Evolutionary conservation across 108 stramenopile species (phyloP), one percentile per base, ranked within the genome.

Genomic region (Stephanodiscus minutulus): DNA sequence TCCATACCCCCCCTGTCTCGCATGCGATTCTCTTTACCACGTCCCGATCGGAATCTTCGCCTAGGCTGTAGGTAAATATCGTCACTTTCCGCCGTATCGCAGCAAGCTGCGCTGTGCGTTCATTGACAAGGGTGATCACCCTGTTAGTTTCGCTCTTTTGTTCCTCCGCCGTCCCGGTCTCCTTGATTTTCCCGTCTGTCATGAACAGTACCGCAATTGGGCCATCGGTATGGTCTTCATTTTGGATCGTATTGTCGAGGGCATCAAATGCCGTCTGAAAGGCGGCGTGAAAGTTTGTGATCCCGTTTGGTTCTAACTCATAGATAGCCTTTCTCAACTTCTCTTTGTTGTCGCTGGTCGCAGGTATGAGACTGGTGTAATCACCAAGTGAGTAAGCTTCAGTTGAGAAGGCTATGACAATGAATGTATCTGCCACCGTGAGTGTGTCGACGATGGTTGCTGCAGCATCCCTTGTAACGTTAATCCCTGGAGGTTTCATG

Each of bases 51-150:
- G 82, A 76, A 21, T 76, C 15, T 15, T 58, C 18, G 7, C 81
- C 82, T 18, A 87, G 53, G 47, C 70, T 72, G 68, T 73, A 87
- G 17, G 83, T 85, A 56, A 87, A 85, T 17, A 87, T 52, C 5
- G 75, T 75, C 3, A 31, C 20, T 24, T 68, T 66, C 24, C 77
- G 25, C 21, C 63, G 36, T 12, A 48, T 53, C n/a, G 39, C 37
- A 46, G 72, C 63, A 58, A 68, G 47, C 15, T 43, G 5, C 43
- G 48, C 27, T 9, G 25, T 73, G 17, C 49, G 41, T 0, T 66
- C 43, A 20, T 77, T 71, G 33, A 81, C 75, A 15, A 76, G 69
- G 4, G 0, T 0, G 31, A 81, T 71, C 12, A 71, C 62, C 50
- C 24, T 52, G 50, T 24, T 18, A 7, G 50, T 52, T 24, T 52